A percentile compares a stretch with the other conserved stretches of the same genome.
These are phyloP conservation scores for Verticillium alfalfae DNA, from an alignment of 2,329 filamentous ascomycete genomes.

Conservation along the genomic window DNA sequence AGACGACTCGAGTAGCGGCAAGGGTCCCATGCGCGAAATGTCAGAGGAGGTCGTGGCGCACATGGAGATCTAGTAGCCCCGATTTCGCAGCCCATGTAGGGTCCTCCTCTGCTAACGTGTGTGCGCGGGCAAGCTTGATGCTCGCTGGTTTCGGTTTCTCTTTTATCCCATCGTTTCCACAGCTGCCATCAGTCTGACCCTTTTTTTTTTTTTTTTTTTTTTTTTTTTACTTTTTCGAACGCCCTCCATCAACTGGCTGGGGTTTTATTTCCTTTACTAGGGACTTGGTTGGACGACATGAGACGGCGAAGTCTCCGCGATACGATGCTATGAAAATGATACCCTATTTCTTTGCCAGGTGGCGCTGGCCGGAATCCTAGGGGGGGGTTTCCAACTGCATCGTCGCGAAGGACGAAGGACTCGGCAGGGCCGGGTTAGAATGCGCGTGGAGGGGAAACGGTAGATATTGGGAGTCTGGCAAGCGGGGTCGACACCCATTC, in stretches of 20 bases:
- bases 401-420: not conserved
- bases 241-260: conserved; percentile 2
- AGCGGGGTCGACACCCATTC: too few relatives aligned
- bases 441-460: too few relatives aligned
- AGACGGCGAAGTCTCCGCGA: not conserved
- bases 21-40: conserved; percentile 45
- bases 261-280: not conserved
- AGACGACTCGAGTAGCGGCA: conserved; percentile 30
- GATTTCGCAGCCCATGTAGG: not conserved
- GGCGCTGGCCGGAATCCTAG: conserved; percentile 8
- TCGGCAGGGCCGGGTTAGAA: not conserved
- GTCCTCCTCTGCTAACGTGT: not conserved
- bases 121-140: not conserved
- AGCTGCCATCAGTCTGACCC: not conserved
- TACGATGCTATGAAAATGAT: conserved; percentile 4
- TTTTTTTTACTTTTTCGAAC: not conserved
- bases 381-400: not conserved
- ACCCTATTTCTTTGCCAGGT: conserved; percentile 10
- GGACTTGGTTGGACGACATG: not conserved
- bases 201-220: not conserved
- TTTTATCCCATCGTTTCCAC: conserved; percentile 1
- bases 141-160: not conserved
- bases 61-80: conserved; percentile 51
- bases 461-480: too few relatives aligned
- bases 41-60: conserved; percentile 58